Percentiles rank a stretch among this genome's conserved stretches.
Evolutionary conservation across 768 basidiomycete species (phyloP).

Genomic region (Leucogyrophana mollusca): DNA sequence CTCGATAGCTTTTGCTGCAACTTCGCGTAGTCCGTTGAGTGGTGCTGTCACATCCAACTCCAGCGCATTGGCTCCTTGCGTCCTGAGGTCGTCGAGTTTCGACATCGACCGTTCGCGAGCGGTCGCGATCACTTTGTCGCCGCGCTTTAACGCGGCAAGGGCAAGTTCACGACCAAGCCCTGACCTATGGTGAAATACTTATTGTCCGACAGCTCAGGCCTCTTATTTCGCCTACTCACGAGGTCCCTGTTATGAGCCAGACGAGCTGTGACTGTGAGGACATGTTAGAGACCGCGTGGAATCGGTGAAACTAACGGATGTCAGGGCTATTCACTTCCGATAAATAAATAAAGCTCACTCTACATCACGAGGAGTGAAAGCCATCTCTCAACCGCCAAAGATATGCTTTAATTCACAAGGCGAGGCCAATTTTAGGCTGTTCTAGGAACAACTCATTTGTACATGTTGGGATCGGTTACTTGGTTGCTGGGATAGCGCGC

Average conservation of each 20-base stretch:
- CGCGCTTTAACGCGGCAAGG: conserved; percentile 38
- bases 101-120: conserved; percentile 15
- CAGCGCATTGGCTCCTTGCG: conserved; percentile 19
- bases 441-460: no score
- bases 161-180: conserved; percentile 42
- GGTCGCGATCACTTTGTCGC: conserved; percentile 50
- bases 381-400: no score
- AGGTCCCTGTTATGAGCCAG: neutral
- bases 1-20: conserved; percentile 17
- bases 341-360: no score
- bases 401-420: neutral
- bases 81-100: conserved; percentile 29
- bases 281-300: no score
- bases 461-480: no score
- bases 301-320: no score
- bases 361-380: no score
- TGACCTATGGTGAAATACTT: conserved; percentile 11
- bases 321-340: no score
- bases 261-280: no score
- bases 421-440: no score
- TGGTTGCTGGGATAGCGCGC: no score
- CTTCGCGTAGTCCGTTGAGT: conserved; percentile 10
- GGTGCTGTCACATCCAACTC: conserved; percentile 24
- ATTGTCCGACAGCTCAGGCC: no score
- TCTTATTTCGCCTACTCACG: neutral